Base-by-base conservation (phyloP, 352 stramenopile genomes). In the Thalassiosira hispida region DNA sequence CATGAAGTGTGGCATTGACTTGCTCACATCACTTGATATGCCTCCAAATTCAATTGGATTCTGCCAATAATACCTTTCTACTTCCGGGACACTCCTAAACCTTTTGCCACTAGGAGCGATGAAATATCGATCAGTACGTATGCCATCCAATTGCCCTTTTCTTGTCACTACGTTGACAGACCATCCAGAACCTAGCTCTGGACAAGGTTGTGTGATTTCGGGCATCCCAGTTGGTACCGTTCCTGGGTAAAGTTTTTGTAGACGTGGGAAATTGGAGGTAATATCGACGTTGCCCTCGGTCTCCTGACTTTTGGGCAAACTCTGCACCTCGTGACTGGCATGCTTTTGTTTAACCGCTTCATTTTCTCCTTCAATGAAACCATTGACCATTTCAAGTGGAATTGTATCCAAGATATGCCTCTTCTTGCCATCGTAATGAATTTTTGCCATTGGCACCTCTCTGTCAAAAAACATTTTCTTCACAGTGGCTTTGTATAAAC, bases 401-500 rank as follows among this genome's bases (percentile, higher is more conserved):
- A 86, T 57, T 14, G 29, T 81, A 49, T 86, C 57, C 11, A 79
- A 33, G 38, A 86, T 82, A 44, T 86, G 78, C n/a, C 55, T 75
- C 55, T 86, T 86, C 52, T 86, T 86, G 16, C 78, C 78, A 77
- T 86, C 78, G 49, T 86, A 86, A 73, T 86, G 78, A 70, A 86
- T 56, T 61, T 82, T 86, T 12, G 79, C 29, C 35, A 71, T 59
- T 1, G 69, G 62, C 20, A 49, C 68, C 4, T 70, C 56, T 9
- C 42, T 62, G 25, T 86, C 62, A 46, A 77, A 55, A 29, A 76
- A 49, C 8, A 77, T 22, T 64, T 80, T 83, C 40, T 83, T 83
- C 12, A 81, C 79, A 31, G 73, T 86, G 18, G 79, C 73, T 67
- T 79, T 80, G 51, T 71, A 81, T 14, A 82, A 40, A 78, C 22